Conservation (phyloP, 257 asterid genomes). For the Voacanga thouarsii region DNA sequence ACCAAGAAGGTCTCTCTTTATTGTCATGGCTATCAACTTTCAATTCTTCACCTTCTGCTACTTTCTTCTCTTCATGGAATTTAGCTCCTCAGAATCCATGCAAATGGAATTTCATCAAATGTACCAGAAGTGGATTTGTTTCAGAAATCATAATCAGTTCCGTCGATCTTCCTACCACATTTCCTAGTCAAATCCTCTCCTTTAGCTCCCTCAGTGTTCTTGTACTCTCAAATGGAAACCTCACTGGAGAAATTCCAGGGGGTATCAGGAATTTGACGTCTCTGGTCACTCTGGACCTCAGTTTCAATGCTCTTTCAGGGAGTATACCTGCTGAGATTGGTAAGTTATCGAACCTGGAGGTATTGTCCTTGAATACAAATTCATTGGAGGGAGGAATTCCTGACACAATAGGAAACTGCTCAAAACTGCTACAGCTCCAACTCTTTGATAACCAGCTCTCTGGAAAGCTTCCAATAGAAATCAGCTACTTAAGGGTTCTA, state of each 20-base stretch:
- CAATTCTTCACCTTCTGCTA: conserved; percentile 45
- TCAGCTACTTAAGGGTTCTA: conserved; percentile 40
- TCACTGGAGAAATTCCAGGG: conserved; percentile 52
- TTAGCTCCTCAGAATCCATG: conserved; percentile 48
- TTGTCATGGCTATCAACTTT: conserved; percentile 62
- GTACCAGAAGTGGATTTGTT: conserved; percentile 40
- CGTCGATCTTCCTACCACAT: conserved; percentile 45
- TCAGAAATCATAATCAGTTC: conserved; percentile 48
- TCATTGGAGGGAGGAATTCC: conserved; percentile 52
- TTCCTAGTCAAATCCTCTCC: conserved; percentile 49
- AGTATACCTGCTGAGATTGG: conserved; percentile 53
- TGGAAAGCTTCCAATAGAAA: conserved; percentile 46
- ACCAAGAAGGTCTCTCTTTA: conserved; percentile 59
- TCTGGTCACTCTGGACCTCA: conserved; percentile 51
- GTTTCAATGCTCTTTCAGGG: conserved; percentile 58
- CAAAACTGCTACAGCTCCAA: conserved; percentile 45
- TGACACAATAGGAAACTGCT: conserved; percentile 50
- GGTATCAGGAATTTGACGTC: conserved; percentile 46
- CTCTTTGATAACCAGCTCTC: conserved; percentile 55
- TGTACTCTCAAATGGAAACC: conserved; percentile 46
- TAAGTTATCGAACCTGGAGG: conserved; percentile 38
- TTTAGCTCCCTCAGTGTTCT: conserved; percentile 45
- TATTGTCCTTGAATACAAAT: conserved; percentile 47
- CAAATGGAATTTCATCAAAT: conserved; percentile 62
- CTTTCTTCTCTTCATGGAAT: conserved; percentile 59